phyloP scores from a whole-genome alignment of 306 rosid genomes.

The Quercus glauca region DNA sequence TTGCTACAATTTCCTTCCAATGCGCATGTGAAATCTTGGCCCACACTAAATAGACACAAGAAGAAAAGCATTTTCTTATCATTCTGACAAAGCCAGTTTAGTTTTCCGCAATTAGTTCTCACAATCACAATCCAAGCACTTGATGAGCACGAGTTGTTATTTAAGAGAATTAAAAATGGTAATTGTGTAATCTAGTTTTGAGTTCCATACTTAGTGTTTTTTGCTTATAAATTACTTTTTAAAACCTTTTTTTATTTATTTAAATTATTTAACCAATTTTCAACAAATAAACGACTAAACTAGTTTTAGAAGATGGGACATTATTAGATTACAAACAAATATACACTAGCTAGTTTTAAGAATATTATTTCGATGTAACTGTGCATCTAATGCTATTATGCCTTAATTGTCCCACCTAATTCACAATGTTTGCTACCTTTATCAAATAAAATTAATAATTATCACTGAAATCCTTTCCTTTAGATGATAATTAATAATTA shows the following conservation, averaged over 20 bases:
- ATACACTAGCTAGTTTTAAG: background rate
- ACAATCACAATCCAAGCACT: no score
- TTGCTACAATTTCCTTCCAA: background rate
- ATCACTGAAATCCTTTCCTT: constrained; percentile 3
- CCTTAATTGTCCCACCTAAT: background rate
- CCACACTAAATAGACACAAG: background rate
- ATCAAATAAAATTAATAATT: background rate
- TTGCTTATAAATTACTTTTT: no score
- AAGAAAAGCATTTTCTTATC: background rate
- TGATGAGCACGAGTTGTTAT: no score
- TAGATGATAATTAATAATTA: constrained; percentile 4
- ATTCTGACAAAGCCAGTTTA: background rate
- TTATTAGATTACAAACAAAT: background rate
- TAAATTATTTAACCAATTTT: no score
- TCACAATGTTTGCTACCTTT: background rate
- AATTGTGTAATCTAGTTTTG: no score
- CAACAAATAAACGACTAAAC: no score
- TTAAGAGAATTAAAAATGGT: no score
- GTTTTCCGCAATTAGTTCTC: no score
- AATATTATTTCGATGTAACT: background rate
- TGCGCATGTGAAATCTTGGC: constrained; percentile 11
- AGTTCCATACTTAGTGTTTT: no score
- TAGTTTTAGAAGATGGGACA: no score
- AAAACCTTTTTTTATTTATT: no score
- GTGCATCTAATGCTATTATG: background rate